Percentiles rank a stretch among this genome's conserved stretches.
These are phyloP conservation scores for Aureobasidium mangrovei DNA, from an alignment of 2,329 filamentous ascomycete species.

Conservation along the genomic window DNA sequence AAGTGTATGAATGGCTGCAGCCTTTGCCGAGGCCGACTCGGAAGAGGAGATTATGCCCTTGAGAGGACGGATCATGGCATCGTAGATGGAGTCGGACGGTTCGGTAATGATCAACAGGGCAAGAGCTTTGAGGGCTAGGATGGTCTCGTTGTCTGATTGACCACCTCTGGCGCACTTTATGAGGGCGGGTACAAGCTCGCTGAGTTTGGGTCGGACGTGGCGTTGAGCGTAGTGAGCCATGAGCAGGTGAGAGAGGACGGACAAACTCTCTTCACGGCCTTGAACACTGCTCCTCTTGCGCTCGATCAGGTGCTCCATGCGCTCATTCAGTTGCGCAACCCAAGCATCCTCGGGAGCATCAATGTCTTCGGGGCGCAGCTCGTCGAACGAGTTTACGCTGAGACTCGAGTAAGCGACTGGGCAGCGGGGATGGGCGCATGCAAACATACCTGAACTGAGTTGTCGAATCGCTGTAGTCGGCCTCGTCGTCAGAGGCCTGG, in stretches of 20 bases:
- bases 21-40: conserved; percentile 55
- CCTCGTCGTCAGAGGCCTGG: conserved; percentile 55
- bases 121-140: conserved; percentile 63
- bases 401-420: background rate
- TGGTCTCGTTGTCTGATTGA: conserved; percentile 57
- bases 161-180: conserved; percentile 62
- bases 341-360: conserved; percentile 45
- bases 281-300: conserved; percentile 70
- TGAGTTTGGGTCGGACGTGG: conserved; percentile 49
- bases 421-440: background rate
- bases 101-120: conserved; percentile 61
- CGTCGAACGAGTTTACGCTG: conserved; percentile 60
- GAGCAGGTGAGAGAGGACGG: conserved; percentile 54
- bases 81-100: conserved; percentile 57
- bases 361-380: conserved; percentile 46
- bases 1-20: conserved; percentile 64
- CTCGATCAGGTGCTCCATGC: conserved; percentile 63
- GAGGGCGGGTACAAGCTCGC: conserved; percentile 57
- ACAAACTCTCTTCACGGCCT: conserved; percentile 57
- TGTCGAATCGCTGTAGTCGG: conserved; percentile 47
- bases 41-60: conserved; percentile 59
- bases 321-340: conserved; percentile 53
- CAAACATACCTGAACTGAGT: conserved; percentile 46
- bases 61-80: conserved; percentile 48
- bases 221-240: conserved; percentile 60